These are phyloP conservation scores for Pythium aristosporum DNA, from an alignment of 352 stramenopile species.

Conservation along the genomic window DNA sequence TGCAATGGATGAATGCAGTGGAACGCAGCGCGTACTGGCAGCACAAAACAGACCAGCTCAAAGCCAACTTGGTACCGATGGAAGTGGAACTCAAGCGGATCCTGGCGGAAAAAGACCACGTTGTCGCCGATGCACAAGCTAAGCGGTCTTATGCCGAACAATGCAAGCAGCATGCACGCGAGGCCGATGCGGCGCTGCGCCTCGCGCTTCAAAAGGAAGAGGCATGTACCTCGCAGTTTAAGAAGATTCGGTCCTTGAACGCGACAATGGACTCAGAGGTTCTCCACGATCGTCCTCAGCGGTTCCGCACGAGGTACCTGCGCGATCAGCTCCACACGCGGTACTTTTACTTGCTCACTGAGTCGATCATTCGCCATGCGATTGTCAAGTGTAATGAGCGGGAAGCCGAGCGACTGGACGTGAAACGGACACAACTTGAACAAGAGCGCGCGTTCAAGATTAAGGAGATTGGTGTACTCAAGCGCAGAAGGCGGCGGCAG, in stretches of 20 bases:
- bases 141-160: slow-evolving; percentile 46
- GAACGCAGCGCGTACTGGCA: slow-evolving; percentile 47
- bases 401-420: slow-evolving; percentile 40
- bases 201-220: slow-evolving; percentile 43
- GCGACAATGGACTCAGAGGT: slow-evolving; percentile 69
- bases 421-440: slow-evolving; percentile 33
- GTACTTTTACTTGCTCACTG: slow-evolving; percentile 64
- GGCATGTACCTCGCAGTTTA: slow-evolving; percentile 31
- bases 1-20: slow-evolving; percentile 52
- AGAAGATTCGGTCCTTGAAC: slow-evolving; percentile 49
- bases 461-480: slow-evolving; percentile 46
- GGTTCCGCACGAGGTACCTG: slow-evolving; percentile 62
- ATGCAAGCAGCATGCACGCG: slow-evolving; percentile 38
- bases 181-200: slow-evolving; percentile 36
- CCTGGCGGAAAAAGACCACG: slow-evolving; percentile 46
- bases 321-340: slow-evolving; percentile 46
- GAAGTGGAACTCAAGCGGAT: slow-evolving; percentile 45
- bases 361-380: slow-evolving; percentile 49
- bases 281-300: slow-evolving; percentile 60
- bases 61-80: slow-evolving; percentile 38
- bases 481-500: slow-evolving; percentile 46
- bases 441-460: slow-evolving; percentile 48
- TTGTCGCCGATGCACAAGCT: slow-evolving; percentile 48
- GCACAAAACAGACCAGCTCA: slow-evolving; percentile 18
- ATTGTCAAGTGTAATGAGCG: slow-evolving; percentile 47